A percentile compares a stretch with the other conserved stretches of the same genome.
Conservation (phyloP, 2,329 filamentous ascomycete genomes). For the Exophiala alcalophila region DNA sequence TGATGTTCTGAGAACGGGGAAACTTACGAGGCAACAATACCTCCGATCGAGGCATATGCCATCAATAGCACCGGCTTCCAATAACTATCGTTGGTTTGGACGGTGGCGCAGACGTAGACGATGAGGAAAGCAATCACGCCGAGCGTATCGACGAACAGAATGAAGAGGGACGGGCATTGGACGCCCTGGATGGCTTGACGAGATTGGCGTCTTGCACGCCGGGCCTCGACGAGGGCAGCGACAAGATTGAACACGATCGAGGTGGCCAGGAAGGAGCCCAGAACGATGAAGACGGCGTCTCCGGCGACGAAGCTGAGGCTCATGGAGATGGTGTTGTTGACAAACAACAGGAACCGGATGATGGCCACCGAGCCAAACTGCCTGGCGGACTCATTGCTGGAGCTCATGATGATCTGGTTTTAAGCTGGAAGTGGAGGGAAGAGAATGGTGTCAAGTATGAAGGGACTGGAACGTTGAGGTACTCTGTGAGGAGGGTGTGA, state of each 20-base stretch:
- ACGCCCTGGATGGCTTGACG: not conserved
- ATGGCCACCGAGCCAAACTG: slow-evolving; percentile 1
- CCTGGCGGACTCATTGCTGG: not conserved
- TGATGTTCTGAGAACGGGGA: not conserved
- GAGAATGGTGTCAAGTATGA: not conserved
- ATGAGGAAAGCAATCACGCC: slow-evolving; percentile 15
- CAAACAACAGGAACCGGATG: slow-evolving; percentile 8
- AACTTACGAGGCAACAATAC: slow-evolving; percentile 21
- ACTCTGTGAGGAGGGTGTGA: not conserved
- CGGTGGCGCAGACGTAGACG: slow-evolving; percentile 14
- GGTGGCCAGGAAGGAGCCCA: slow-evolving; percentile 8
- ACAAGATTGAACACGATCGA: slow-evolving; percentile 16
- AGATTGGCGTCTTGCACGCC: not conserved
- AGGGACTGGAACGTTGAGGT: not conserved
- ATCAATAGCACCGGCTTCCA: slow-evolving; percentile 3
- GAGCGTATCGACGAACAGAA: slow-evolving; percentile 9
- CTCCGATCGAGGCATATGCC: slow-evolving; percentile 13
- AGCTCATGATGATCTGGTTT: slow-evolving; percentile 3
- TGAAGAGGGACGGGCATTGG: slow-evolving; percentile 7
- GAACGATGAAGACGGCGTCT: slow-evolving; percentile 11
- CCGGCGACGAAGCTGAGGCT: slow-evolving; percentile 13
- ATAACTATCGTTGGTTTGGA: slow-evolving; percentile 1
- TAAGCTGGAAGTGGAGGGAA: not conserved
- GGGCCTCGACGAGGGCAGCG: not conserved
- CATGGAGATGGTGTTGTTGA: slow-evolving; percentile 17